Evolutionary conservation across 257 asterid species (phyloP).

Genomic region (Echium plantagineum): DNA sequence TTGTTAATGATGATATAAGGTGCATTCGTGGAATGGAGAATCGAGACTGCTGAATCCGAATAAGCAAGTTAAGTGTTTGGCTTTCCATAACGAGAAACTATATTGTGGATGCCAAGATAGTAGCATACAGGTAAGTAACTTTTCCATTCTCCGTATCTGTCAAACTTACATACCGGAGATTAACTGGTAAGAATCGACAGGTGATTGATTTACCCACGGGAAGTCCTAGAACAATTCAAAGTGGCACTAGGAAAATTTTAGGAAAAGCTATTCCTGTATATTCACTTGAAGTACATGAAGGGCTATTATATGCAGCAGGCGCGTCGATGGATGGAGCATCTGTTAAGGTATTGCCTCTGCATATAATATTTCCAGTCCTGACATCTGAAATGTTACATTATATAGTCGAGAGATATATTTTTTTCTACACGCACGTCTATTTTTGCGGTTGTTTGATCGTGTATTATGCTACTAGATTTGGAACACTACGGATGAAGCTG

Average conservation of each 20-base stretch:
- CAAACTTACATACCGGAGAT: neutral
- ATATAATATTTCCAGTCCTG: neutral
- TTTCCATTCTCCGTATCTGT: neutral
- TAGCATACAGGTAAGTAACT: slow-evolving; percentile 65
- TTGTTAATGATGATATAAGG: slow-evolving; percentile 24
- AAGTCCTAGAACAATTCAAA: slow-evolving; percentile 53
- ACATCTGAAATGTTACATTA: neutral
- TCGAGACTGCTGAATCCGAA: slow-evolving; percentile 46
- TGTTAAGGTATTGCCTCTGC: slow-evolving; percentile 43
- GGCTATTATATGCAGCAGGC: slow-evolving; percentile 50
- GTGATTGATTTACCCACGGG: slow-evolving; percentile 68
- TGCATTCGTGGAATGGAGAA: slow-evolving; percentile 61
- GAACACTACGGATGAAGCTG: slow-evolving; percentile 40
- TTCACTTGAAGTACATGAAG: slow-evolving; percentile 55
- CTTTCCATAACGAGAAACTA: slow-evolving; percentile 53
- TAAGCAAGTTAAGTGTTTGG: slow-evolving; percentile 49
- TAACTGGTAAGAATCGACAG: slow-evolving; percentile 18
- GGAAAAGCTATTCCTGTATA: slow-evolving; percentile 52
- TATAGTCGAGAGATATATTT: no score
- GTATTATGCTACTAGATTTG: slow-evolving; percentile 40
- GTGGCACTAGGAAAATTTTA: slow-evolving; percentile 54
- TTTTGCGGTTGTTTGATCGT: neutral
- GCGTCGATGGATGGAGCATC: slow-evolving; percentile 54
- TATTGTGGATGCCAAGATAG: slow-evolving; percentile 74
- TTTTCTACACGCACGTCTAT: no score